Evolutionary conservation across 1,284 basidiomycete species (phyloP).

Genomic region (Rhodofomes roseus): DNA sequence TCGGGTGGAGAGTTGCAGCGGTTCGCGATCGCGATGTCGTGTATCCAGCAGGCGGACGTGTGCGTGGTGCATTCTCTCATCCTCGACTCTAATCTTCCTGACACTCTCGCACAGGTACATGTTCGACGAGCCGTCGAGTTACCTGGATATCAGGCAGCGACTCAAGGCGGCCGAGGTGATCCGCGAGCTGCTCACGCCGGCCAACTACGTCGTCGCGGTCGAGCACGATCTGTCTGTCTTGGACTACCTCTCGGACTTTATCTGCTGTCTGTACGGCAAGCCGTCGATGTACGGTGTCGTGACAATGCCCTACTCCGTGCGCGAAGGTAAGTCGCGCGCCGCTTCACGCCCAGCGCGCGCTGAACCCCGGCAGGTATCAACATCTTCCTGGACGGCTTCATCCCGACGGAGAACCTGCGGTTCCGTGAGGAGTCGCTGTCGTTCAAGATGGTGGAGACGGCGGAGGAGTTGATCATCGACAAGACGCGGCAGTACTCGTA

Average conservation of each 20-base stretch:
- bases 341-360: neutral
- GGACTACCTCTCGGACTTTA: constrained; percentile 95
- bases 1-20: constrained; percentile 96
- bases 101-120: constrained; percentile 62
- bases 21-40: constrained; percentile 93
- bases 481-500: constrained; percentile 87
- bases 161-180: constrained; percentile 95
- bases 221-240: constrained; percentile 97
- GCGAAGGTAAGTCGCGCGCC: constrained; percentile 68
- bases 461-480: constrained; percentile 81
- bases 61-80: constrained; percentile 32
- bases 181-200: constrained; percentile 74
- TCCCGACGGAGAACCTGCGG: constrained; percentile 96
- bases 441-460: constrained; percentile 95
- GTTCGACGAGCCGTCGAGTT: constrained; percentile 98
- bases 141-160: constrained; percentile 93
- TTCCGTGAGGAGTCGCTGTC: constrained; percentile 93
- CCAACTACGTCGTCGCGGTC: constrained; percentile 91
- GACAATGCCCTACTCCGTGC: constrained; percentile 94
- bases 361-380: constrained; percentile 72
- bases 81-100: neutral
- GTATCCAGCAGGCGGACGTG: constrained; percentile 91
- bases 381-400: constrained; percentile 96
- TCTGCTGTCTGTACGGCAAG: constrained; percentile 95
- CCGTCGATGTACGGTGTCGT: constrained; percentile 97